phyloP scores from a whole-genome alignment of 116 monocot genomes.

The Trichopus zeylanicus region DNA sequence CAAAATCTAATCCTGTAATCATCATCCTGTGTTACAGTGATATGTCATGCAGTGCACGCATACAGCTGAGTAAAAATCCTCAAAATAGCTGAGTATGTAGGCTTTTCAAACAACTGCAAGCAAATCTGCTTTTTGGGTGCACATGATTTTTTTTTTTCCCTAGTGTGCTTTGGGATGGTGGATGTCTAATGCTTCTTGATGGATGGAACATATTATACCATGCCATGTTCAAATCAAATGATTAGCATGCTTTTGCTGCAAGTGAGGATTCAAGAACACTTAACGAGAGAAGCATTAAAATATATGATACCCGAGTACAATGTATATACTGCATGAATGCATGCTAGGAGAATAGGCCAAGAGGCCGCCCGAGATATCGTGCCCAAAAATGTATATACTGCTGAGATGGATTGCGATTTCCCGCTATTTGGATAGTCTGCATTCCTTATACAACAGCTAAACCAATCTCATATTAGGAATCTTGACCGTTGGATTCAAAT shows the following conservation, averaged over 20 bases:
- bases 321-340: not conserved
- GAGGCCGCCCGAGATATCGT: too few relatives aligned
- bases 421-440: too few relatives aligned
- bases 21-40: not conserved
- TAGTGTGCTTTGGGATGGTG: not conserved
- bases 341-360: not conserved
- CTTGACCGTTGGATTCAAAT: too few relatives aligned
- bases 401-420: too few relatives aligned
- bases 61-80: not conserved
- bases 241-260: not conserved
- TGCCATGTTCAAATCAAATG: constrained; percentile 3
- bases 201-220: not conserved
- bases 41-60: not conserved
- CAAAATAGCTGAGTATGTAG: not conserved
- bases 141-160: not conserved
- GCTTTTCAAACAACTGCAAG: constrained; percentile 1
- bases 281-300: not conserved
- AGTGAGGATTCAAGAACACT: not conserved
- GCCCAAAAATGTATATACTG: too few relatives aligned
- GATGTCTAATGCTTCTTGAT: not conserved
- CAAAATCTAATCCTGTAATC: not conserved
- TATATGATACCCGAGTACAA: not conserved
- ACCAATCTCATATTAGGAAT: too few relatives aligned
- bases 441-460: too few relatives aligned
- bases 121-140: not conserved